Evolutionary conservation across 306 rosid species (phyloP).

Genomic region (Styphnolobium japonicum): DNA sequence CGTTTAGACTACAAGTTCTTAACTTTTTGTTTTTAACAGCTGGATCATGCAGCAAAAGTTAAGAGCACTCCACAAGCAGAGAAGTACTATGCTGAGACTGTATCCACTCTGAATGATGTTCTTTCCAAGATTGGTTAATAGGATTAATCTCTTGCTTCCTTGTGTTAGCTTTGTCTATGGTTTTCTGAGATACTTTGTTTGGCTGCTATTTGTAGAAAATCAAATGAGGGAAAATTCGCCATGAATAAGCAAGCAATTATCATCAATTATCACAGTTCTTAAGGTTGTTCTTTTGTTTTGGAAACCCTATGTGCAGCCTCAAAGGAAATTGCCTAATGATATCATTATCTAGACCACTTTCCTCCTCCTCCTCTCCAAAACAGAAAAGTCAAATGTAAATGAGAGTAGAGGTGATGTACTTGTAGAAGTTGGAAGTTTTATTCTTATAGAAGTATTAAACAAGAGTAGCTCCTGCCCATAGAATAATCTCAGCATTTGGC

Average conservation of each 20-base stretch:
- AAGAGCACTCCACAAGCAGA: conserved; percentile 90
- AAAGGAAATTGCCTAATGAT: no score
- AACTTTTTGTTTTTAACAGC: conserved; percentile 36
- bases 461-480: no score
- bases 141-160: conserved; percentile 36
- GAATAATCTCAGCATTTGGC: no score
- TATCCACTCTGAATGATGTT: conserved; percentile 80
- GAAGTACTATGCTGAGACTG: conserved; percentile 79
- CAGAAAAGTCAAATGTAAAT: no score
- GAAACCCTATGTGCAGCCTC: not conserved
- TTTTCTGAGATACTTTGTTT: conserved; percentile 39
- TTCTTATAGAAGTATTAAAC: no score
- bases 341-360: not conserved
- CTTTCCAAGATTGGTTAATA: conserved; percentile 76
- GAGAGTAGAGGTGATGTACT: not conserved
- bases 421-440: not conserved
- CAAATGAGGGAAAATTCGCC: conserved; percentile 32
- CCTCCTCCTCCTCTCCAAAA: not conserved
- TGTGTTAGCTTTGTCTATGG: conserved; percentile 45
- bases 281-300: not conserved
- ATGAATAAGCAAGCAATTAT: conserved; percentile 10
- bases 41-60: conserved; percentile 90
- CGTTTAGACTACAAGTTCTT: not conserved
- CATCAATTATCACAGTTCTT: not conserved
- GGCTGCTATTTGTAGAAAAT: conserved; percentile 46